Percentiles rank a stretch among this genome's conserved stretches.
Evolutionary conservation across 1,139 yeast species (phyloP).

Genomic region (Kazachstania sp.): DNA sequence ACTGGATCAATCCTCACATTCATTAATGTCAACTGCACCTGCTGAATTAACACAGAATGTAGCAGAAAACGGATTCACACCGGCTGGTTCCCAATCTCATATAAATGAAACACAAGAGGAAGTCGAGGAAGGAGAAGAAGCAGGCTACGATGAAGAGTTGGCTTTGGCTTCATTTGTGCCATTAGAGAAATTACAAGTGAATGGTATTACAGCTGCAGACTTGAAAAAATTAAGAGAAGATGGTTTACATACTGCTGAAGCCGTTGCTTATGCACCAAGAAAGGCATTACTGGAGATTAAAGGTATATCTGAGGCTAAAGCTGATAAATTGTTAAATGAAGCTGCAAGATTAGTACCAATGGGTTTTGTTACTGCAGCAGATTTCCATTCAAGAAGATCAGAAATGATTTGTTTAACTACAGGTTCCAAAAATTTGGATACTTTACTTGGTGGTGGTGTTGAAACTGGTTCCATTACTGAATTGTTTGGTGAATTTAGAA

Average conservation of each 20-base stretch:
- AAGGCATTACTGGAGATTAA: conserved; percentile 68
- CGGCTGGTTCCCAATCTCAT: neutral
- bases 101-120: neutral
- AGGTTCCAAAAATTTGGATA: conserved; percentile 90
- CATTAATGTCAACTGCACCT: conserved; percentile 15
- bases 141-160: conserved; percentile 29
- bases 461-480: conserved; percentile 98
- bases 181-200: conserved; percentile 48
- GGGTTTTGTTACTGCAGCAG: conserved; percentile 97
- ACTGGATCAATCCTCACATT: conserved; percentile 6
- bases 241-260: conserved; percentile 83
- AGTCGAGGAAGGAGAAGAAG: neutral
- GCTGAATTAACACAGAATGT: conserved; percentile 7
- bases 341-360: conserved; percentile 86
- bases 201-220: conserved; percentile 78
- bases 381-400: conserved; percentile 81
- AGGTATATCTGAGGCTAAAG: conserved; percentile 94
- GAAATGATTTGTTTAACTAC: conserved; percentile 90
- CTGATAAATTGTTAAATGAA: conserved; percentile 72
- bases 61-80: neutral
- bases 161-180: conserved; percentile 34
- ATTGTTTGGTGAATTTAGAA: conserved; percentile 93
- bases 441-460: conserved; percentile 90
- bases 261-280: conserved; percentile 86
- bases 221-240: conserved; percentile 71